Base-by-base conservation (phyloP, 2,329 filamentous ascomycete genomes). In the Nigrospora osmanthi region DNA sequence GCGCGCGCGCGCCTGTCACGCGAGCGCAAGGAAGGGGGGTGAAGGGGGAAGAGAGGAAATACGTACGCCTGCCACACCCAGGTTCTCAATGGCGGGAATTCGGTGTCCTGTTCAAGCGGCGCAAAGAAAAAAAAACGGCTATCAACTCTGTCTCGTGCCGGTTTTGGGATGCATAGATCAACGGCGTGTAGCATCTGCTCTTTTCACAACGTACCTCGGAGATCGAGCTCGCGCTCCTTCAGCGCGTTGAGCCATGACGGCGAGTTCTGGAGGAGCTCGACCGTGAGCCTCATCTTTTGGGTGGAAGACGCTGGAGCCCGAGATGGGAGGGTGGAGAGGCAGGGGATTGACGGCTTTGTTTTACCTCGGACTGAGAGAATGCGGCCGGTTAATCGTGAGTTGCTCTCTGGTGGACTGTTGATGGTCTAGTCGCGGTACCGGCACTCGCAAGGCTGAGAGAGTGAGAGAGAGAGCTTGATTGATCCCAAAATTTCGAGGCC, bases 171-270 rank as follows among this genome's bases (percentile, higher is more conserved):
- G 36, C 35, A 42, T 65, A 64, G 61, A 63, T 57, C 60, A 62
- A 59, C 66, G 72, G 64, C 80, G 81, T 89, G 87, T 87, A 95
- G 89, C 81, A 95, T 93, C 89, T 91, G 87, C 77, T 83, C 89
- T 89, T 95, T 89, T 86, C 86, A 81, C 28, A 70, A 78, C 89
- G 82, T 87, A 97, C 93, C 93, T 95, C 93, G 84, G 61, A 98
- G 88, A 76, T 97, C 90, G 67, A 98, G 82, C 80, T 98, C 93
- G 69, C 93, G 89, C 79, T 98, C 93, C 73, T 93, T 95, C 68
- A 98, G 80, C 66, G 91, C 90, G 72, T 97, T 98, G 71, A 97
- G 86, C 78, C 96, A 98, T 67, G 91, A 96, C 57, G 95, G 85
- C 64, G 93, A 95, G 68, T 81, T 83, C 69, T 89, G 81, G 72